Conservation (phyloP, 169 alveolate genomes). For the Plasmodium inui region DNA sequence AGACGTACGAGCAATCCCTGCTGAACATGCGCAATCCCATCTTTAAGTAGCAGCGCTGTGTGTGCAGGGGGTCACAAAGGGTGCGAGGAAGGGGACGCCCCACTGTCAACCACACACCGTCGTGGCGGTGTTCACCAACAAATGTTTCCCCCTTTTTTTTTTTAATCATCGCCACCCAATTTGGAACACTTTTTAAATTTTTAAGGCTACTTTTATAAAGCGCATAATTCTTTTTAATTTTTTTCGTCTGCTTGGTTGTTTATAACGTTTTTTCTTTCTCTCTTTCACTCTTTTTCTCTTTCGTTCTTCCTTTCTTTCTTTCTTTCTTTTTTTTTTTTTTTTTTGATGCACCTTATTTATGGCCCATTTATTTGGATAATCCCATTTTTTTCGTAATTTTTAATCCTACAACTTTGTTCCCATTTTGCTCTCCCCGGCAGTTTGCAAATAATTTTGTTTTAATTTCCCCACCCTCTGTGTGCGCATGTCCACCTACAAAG, state of each 20-base stretch:
- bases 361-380: background rate
- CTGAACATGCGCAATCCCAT: constrained; percentile 53
- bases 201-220: background rate
- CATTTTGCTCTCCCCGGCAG: background rate
- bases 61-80: background rate
- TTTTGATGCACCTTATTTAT: background rate
- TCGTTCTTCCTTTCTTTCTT: background rate
- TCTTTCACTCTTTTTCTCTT: background rate
- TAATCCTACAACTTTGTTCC: background rate
- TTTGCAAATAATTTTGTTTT: constrained; percentile 1
- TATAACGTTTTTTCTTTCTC: background rate
- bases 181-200: background rate
- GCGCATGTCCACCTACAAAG: background rate
- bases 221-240: background rate
- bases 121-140: background rate
- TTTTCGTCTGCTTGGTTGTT: background rate
- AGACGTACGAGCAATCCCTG: constrained; percentile 61
- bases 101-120: background rate
- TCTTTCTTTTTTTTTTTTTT: background rate
- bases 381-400: background rate
- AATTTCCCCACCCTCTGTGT: background rate
- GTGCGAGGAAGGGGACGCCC: background rate
- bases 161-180: background rate
- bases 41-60: constrained; percentile 15
- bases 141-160: background rate